Conservation (phyloP, 805 yeast genomes). For the Candida coleopterorum region DNA sequence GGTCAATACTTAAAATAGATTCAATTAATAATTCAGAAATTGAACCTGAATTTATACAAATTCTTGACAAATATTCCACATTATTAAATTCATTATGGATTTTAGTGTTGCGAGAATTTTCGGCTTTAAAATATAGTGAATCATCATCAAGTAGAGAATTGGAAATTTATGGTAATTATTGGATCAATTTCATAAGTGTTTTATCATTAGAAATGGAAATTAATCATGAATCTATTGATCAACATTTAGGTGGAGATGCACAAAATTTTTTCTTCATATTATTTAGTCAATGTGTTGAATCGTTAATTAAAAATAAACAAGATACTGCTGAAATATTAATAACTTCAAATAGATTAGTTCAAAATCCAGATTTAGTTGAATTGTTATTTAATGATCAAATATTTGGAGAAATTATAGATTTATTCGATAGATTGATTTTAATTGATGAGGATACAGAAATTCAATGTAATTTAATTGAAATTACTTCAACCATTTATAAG, state of each 20-base stretch:
- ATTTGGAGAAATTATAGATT: slow-evolving; percentile 70
- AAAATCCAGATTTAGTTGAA: slow-evolving; percentile 51
- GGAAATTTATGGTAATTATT: slow-evolving; percentile 51
- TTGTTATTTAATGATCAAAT: slow-evolving; percentile 62
- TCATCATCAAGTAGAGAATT: slow-evolving; percentile 35
- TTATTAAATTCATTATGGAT: slow-evolving; percentile 77
- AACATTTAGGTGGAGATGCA: slow-evolving; percentile 48
- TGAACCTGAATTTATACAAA: slow-evolving; percentile 42
- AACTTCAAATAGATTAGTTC: slow-evolving; percentile 45
- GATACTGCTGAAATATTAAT: slow-evolving; percentile 48
- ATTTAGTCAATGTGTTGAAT: slow-evolving; percentile 80
- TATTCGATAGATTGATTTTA: slow-evolving; percentile 66
- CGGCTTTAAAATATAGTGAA: slow-evolving; percentile 55
- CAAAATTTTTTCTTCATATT: slow-evolving; percentile 70
- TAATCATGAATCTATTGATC: slow-evolving; percentile 37
- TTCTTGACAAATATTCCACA: slow-evolving; percentile 53
- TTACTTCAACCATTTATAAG: slow-evolving; percentile 25
- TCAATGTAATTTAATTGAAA: slow-evolving; percentile 45
- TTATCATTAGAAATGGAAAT: slow-evolving; percentile 59
- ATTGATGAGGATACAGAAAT: slow-evolving; percentile 61
- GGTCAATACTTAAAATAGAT: slow-evolving; percentile 56
- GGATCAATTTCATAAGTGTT: slow-evolving; percentile 78
- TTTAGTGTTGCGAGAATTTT: slow-evolving; percentile 65
- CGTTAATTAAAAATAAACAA: slow-evolving; percentile 49
- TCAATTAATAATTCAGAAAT: slow-evolving; percentile 16